These are phyloP conservation scores for Rhizopogon rudus DNA, from an alignment of 768 basidiomycete genomes.

Conservation along the genomic window DNA sequence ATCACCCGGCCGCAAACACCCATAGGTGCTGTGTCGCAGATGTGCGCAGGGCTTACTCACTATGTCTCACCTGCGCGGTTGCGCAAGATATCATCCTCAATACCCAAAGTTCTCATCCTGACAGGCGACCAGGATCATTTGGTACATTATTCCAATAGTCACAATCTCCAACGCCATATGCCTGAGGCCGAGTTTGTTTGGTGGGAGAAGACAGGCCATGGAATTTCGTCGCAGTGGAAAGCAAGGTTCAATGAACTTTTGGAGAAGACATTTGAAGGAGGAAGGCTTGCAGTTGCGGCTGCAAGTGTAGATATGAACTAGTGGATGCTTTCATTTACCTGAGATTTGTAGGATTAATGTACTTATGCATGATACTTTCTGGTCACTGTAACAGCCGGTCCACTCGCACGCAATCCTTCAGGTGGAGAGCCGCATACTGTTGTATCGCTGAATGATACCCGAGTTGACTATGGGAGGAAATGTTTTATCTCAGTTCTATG, in stretches of 20 bases:
- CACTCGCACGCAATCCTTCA: not conserved
- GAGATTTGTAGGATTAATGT: not conserved
- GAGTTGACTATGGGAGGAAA: not conserved
- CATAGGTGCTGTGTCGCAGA: conserved; percentile 65
- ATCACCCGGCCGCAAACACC: conserved; percentile 56
- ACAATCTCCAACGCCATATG: conserved; percentile 52
- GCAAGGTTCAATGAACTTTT: conserved; percentile 51
- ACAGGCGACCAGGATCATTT: conserved; percentile 66
- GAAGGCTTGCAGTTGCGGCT: conserved; percentile 14
- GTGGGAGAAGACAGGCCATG: conserved; percentile 66
- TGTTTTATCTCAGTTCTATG: too few species aligned
- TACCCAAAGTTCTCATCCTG: conserved; percentile 65
- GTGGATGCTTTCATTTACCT: not conserved
- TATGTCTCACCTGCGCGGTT: conserved; percentile 46
- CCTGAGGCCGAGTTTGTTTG: conserved; percentile 47
- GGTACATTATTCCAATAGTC: conserved; percentile 46
- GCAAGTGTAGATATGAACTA: not conserved
- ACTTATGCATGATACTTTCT: not conserved
- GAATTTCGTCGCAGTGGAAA: conserved; percentile 43
- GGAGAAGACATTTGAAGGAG: conserved; percentile 53
- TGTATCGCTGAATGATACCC: not conserved
- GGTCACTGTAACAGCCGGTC: too few species aligned
- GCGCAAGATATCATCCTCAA: conserved; percentile 40
- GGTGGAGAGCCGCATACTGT: too few species aligned
- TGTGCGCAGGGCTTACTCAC: conserved; percentile 65